Evolutionary conservation across 495 filamentous ascomycete genomes (phyloP), one percentile per base, ranked within the genome.

Genomic region (Aspergillus sclerotioniger): DNA sequence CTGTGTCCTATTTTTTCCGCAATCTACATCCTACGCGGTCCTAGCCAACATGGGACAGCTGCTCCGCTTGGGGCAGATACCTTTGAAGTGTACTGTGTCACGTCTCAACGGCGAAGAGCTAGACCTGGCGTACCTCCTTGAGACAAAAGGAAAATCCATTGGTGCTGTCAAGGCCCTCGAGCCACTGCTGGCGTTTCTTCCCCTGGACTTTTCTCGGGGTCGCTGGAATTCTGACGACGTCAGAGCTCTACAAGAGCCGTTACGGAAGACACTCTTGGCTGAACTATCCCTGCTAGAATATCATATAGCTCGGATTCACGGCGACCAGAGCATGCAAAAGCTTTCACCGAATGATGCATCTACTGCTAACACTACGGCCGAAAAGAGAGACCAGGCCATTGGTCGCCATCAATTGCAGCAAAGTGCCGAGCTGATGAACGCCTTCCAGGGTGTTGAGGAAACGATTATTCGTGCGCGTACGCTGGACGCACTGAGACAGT

Each of bases 1-100:
- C 43, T 62, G 53, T 7, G 17, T 66, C 6, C n/a, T 66, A 3
- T 57, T 66, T 16, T 66, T 66, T 45, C 60, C 63, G 3, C 60
- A 62, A 47, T 66, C 63, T 7, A 62, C 63, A 3, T 62, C 63
- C 1, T 45, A 54, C 16, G 50, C 55, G 2, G 49, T 60, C 0
- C 49, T 66, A 20, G 37, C 13, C 25, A 44, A 51, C 12, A 51
- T 62, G 50, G 54, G 53, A 39, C 35, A 62, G 16, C 45, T 66
- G 13, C 41, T 60, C 17, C 44, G 46, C n/a, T 17, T 60, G 21
- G 57, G 51, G 6, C 33, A 47, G 29, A 8, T n/a, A 3, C 44
- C 60, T 0, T 32, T 66, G 9, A n/a, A 51, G 32, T 53, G 29
- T 25, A 60, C 60, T 3, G 21, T 9, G 17, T 20, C 33, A n/a